Base-by-base conservation (phyloP, 192 early-diverging fungal species). In the Linnemannia exigua region DNA sequence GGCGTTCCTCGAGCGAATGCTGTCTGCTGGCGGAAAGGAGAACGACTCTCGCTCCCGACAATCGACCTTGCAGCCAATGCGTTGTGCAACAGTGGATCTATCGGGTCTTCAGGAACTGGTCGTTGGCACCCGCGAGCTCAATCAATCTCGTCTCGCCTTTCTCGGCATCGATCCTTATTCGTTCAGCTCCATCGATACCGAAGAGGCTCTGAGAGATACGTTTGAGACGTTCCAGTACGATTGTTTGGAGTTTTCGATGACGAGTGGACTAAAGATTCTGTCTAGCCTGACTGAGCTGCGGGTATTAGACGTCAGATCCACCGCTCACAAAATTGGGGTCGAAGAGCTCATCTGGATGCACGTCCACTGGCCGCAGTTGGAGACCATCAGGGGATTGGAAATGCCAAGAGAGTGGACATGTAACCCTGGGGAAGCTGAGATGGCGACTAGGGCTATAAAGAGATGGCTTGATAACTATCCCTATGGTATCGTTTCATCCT, bases 401-500 rank as follows among this genome's bases (percentile, higher is more conserved):
- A 15, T 14, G 31, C 12, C 19, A 14, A 67, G 63, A 35, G 63
- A 28, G 12, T 67, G 63, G 63, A 28, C 63, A 4, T n/a, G 35
- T 17, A 35, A 2, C 22, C 50, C 22, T 52, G 63, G 9, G 35
- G 63, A 36, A 3, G 63, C 25, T 35, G 1, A 5, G 35, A 28
- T 14, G 33, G 63, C 33, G 4, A 36, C 6, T 5, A 28, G 33
- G 15, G 63, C 50, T 52, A 28, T 67, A 14, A 22, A 67, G 35
- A 14, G 0, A 22, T 67, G 63, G 63, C 25, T 35, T 11, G 31
- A 28, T 1, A 36, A 67, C 31, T 28, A 35, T 22, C 63, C 63
- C 9, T 15, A 36, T 36, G 63, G 63, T 33, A 70, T 70, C 7
- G 15, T 25, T 46, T 19, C 41, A 66, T 16, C 90, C 88, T 70